Percentiles rank a stretch among this genome's conserved stretches.
These are phyloP conservation scores for Allium fistulosum DNA, from an alignment of 106 monocot species.

Conservation along the genomic window DNA sequence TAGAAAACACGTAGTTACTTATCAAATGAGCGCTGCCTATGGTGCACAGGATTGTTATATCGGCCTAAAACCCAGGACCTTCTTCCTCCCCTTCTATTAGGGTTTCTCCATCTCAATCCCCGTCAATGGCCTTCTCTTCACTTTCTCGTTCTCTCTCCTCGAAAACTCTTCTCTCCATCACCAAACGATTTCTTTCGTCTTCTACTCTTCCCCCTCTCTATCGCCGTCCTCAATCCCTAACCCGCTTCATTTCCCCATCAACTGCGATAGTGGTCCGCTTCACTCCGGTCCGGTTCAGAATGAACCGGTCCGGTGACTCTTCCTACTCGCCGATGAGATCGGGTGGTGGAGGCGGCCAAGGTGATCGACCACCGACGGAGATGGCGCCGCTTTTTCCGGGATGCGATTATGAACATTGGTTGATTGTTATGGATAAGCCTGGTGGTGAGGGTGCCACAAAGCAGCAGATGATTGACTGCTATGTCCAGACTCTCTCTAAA, in stretches of 20 bases:
- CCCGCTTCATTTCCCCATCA: not conserved
- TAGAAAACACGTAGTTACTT: too few relatives aligned
- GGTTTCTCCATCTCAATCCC: not conserved
- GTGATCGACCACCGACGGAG: slow-evolving; percentile 72
- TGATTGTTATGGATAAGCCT: slow-evolving; percentile 80
- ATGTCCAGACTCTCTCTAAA: slow-evolving; percentile 68
- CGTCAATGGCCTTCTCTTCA: not conserved
- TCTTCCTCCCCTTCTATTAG: too few relatives aligned
- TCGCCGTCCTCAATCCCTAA: not conserved
- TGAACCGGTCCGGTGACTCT: slow-evolving; percentile 24
- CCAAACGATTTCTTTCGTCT: slow-evolving; percentile 9
- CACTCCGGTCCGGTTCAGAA: slow-evolving; percentile 20
- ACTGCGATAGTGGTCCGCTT: not conserved
- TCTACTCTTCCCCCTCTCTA: slow-evolving; percentile 5
- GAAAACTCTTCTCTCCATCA: not conserved
- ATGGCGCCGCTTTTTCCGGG: slow-evolving; percentile 84
- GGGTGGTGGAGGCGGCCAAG: slow-evolving; percentile 21
- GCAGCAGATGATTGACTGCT: slow-evolving; percentile 89
- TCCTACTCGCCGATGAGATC: slow-evolving; percentile 40
- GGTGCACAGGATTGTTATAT: too few relatives aligned
- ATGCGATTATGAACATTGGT: slow-evolving; percentile 83
- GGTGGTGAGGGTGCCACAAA: slow-evolving; percentile 63
- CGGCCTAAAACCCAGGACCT: too few relatives aligned
- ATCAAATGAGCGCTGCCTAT: too few relatives aligned
- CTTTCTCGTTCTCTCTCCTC: not conserved